A percentile compares a stretch with the other conserved stretches of the same genome.
Evolutionary conservation across 352 stramenopile species (phyloP).

Genomic region (Aphanomyces stellatus): DNA sequence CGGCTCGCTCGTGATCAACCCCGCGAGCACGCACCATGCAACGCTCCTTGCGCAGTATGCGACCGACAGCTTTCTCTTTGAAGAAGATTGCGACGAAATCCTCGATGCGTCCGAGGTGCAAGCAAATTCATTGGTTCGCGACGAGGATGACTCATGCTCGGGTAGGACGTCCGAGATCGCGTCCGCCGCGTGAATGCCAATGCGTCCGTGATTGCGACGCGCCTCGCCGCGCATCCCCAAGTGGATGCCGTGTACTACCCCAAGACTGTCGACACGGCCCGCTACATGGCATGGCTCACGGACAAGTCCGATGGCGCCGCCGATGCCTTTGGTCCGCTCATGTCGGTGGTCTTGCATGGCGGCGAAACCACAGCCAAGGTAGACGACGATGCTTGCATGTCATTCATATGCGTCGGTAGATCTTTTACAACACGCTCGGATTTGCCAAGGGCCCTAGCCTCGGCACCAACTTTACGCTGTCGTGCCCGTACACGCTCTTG

Average conservation of each 20-base stretch:
- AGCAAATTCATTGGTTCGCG: neutral
- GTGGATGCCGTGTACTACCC: slow-evolving; percentile 86
- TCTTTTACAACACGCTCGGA: slow-evolving; percentile 84
- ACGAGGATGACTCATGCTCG: slow-evolving; percentile 7
- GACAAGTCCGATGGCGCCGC: neutral
- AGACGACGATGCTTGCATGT: neutral
- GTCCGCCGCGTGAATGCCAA: slow-evolving; percentile 73
- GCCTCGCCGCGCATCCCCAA: slow-evolving; percentile 57
- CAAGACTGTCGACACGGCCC: slow-evolving; percentile 35
- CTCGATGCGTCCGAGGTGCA: slow-evolving; percentile 31
- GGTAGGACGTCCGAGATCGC: slow-evolving; percentile 56
- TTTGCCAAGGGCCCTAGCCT: slow-evolving; percentile 84
- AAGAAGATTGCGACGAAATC: slow-evolving; percentile 48
- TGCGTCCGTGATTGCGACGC: slow-evolving; percentile 53
- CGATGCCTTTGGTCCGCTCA: slow-evolving; percentile 71
- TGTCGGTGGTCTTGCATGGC: slow-evolving; percentile 81
- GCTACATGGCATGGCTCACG: slow-evolving; percentile 30
- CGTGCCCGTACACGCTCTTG: slow-evolving; percentile 88
- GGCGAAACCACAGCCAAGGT: slow-evolving; percentile 38
- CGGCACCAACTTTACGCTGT: slow-evolving; percentile 92
- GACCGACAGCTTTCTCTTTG: slow-evolving; percentile 51
- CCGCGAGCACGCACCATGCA: slow-evolving; percentile 33
- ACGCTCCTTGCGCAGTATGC: slow-evolving; percentile 26
- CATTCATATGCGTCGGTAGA: slow-evolving; percentile 32
- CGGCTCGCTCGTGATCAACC: slow-evolving; percentile 86